Evolutionary conservation across 805 yeast genomes (phyloP).

Genomic region (Hanseniaspora pseudoguilliermondii): DNA sequence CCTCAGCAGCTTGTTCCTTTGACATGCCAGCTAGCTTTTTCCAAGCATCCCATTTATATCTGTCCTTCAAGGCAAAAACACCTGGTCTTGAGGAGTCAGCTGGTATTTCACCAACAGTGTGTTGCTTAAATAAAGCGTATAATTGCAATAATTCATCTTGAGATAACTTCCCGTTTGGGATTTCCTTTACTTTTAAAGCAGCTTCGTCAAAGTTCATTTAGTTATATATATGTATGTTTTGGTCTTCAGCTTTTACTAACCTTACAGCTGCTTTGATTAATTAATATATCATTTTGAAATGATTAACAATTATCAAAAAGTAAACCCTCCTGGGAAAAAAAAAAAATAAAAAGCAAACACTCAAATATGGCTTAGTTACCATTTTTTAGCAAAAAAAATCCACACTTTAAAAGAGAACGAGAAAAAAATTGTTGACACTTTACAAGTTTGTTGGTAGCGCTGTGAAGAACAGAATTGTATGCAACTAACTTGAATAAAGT

Average conservation of each 20-base stretch:
- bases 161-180: conserved; percentile 63
- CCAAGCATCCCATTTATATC: conserved; percentile 98
- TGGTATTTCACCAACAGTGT: conserved; percentile 87
- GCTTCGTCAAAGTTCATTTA: conserved; percentile 27
- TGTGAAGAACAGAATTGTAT: background rate
- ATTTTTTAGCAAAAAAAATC: background rate
- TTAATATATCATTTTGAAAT: too few species aligned
- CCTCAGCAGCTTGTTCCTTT: conserved; percentile 80
- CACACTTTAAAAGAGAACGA: too few species aligned
- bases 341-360: background rate
- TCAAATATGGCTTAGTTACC: background rate
- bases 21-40: conserved; percentile 70
- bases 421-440: too few species aligned
- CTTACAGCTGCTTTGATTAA: too few species aligned
- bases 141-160: conserved; percentile 78
- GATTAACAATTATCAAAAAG: too few species aligned
- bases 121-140: conserved; percentile 92
- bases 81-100: conserved; percentile 69
- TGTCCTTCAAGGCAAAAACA: conserved; percentile 81
- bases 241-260: background rate
- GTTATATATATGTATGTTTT: background rate
- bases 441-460: background rate
- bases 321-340: too few species aligned
- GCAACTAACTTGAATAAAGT: background rate
- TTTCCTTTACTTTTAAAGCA: conserved; percentile 57